Evolutionary conservation across 202 grass and related monocot genomes (phyloP), one percentile per base, ranked within the genome.

Genomic region (Brachypodium distachyon): DNA sequence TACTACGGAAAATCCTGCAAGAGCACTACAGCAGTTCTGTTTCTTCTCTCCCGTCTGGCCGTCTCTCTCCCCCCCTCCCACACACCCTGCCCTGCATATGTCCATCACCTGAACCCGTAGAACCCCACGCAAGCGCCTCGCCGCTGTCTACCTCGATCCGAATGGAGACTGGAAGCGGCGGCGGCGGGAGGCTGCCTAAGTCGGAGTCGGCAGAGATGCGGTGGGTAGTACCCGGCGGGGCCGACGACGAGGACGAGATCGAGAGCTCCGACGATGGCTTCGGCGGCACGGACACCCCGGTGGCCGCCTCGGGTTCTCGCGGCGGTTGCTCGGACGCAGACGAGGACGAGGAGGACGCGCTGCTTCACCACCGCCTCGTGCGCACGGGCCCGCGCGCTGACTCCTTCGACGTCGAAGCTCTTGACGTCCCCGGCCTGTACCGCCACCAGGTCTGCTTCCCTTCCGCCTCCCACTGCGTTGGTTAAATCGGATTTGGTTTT

Each of bases 371-470:
- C 80, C 86, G 85, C 60, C 87, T 99, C 70, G 63, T 96, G 66
- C 89, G 96, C 17, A 96, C 96, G 31, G 92, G 83, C 26, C 96
- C 87, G 63, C 89, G 96, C 37, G 74, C 87, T 54, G 96, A 99
- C 64, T 99, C 92, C 56, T 87, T 99, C 61, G 96, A 99, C 70
- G 96, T 93, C 10, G 92, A 99, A 83, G 96, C 92, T 55, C 87
- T 96, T 26, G 96, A 99, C 25, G 87, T 99, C 61, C 85, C 85
- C 46, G 92, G 96, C 9, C 27, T 85, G 77, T 77, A 89, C 58
- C 66, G 77, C 12, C 87, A 81, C 77, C 81, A 85, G 81, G 86
- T 88, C 12, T 4, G 57, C 26, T 11, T 42, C 23, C 21, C 9
- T 11, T 3, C 47, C 12, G 8, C 2, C 14, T n/a, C 14, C 37